Evolutionary conservation across 139 green algal species (phyloP), one percentile per base, ranked within the genome.

Genomic region (Limnomonas spitsbergensis): DNA sequence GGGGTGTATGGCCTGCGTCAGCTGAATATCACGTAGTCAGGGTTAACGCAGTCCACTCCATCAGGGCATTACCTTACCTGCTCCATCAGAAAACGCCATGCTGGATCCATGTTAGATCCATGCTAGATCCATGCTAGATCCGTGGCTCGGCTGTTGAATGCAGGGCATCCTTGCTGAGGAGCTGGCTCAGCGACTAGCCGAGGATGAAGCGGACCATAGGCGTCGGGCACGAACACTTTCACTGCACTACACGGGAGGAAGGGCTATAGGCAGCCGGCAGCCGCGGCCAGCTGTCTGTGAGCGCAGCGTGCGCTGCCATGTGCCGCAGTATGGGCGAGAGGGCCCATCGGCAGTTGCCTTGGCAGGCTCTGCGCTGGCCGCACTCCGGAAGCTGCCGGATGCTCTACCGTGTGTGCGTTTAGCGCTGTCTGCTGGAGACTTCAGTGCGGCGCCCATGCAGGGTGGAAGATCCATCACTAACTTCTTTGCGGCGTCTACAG

Each of bases 371-470:
- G 27, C 52, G 26, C 1, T 3, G 29, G 34, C 34, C 32, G 36
- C 32, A 27, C 4, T 74, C 9, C 82, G 83, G 79, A 69, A 37
- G 53, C 78, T 27, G 32, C 40, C 78, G 29, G 87, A 93, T 38
- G 80, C 88, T 14, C 61, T 92, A 66, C 91, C 92, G 1, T 92
- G 91, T 80, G 77, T 54, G 27, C 82, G 90, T 4, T 83, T 95
- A 35, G 90, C 88, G 2, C 68, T 95, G 7, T 76, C 81, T 1
- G 89, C 88, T 0, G 84, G 79, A 0, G 84, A 92, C n/a, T 94
- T 94, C 54, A 47, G 47, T 20, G 61, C 81, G 26, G 31, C 42
- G 0, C 81, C 81, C 20, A 70, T 73, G 0, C 39, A 68, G 2
- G 69, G 32, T 1, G 40, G 27, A 38, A 35, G 4, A 1, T 39